phyloP scores from a whole-genome alignment of 2,329 filamentous ascomycete species.

The Pezicula carpinea region DNA sequence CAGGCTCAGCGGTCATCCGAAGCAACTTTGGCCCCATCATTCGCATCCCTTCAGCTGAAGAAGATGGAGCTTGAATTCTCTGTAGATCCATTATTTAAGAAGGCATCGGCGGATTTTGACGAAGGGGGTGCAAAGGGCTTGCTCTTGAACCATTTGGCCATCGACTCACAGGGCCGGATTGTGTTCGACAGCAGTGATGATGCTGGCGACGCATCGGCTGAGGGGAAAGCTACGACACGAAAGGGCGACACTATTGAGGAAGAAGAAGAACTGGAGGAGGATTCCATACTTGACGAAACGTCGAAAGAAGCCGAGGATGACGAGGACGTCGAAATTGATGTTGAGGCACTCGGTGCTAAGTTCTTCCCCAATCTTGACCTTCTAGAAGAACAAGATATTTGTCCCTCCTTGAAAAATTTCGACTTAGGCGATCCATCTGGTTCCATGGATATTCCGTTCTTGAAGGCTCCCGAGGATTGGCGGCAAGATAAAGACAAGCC shows the following conservation, averaged over 20 bases:
- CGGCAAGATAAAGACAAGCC: conserved; percentile 61
- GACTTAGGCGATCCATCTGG: conserved; percentile 83
- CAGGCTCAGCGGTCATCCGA: conserved; percentile 76
- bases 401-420: conserved; percentile 90
- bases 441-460: conserved; percentile 83
- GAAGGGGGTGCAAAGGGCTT: conserved; percentile 96
- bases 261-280: conserved; percentile 35
- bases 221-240: conserved; percentile 22
- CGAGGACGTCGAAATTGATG: conserved; percentile 69
- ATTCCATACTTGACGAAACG: conserved; percentile 29
- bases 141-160: conserved; percentile 92
- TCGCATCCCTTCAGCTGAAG: conserved; percentile 84
- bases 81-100: conserved; percentile 98
- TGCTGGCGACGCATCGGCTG: conserved; percentile 46
- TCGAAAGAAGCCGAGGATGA: conserved; percentile 40
- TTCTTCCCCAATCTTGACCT: conserved; percentile 80
- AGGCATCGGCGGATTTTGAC: conserved; percentile 96
- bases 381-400: conserved; percentile 85
- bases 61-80: conserved; percentile 97
- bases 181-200: conserved; percentile 99
- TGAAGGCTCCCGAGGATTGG: conserved; percentile 87
- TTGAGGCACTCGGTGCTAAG: conserved; percentile 65
- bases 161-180: conserved; percentile 86
- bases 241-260: conserved; percentile 63
- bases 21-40: conserved; percentile 86